Evolutionary conservation across 305 asterid genomes (phyloP).

Genomic region (Petunia hybrid): DNA sequence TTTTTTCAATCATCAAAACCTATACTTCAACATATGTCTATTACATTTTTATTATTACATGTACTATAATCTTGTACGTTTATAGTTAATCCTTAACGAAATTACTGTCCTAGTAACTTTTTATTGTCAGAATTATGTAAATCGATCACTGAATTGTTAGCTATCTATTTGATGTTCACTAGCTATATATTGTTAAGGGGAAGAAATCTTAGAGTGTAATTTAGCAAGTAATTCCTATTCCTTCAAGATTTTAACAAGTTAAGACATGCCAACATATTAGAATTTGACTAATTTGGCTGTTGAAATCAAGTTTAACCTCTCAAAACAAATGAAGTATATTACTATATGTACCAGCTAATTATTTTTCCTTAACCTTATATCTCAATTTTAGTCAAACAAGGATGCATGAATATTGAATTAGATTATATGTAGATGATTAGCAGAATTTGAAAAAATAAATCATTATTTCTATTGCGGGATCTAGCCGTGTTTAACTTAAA

Average conservation of each 20-base stretch:
- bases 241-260: background rate
- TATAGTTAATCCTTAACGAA: too few species aligned
- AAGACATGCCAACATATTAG: background rate
- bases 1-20: too few species aligned
- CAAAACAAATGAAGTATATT: background rate
- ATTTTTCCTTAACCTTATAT: background rate
- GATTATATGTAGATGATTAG: background rate
- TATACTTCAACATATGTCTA: too few species aligned
- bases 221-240: background rate
- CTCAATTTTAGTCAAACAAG: background rate
- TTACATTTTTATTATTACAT: too few species aligned
- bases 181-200: background rate
- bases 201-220: too few species aligned
- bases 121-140: background rate
- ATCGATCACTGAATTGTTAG: background rate
- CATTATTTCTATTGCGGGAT: too few species aligned
- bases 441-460: background rate
- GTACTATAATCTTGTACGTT: too few species aligned
- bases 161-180: background rate
- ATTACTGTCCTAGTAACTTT: too few species aligned
- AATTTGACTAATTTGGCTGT: too few species aligned
- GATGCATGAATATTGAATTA: background rate
- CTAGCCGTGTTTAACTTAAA: too few species aligned
- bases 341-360: background rate
- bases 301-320: background rate